Evolutionary conservation across 768 basidiomycete genomes (phyloP).

Genomic region (Polyporus arcularius): DNA sequence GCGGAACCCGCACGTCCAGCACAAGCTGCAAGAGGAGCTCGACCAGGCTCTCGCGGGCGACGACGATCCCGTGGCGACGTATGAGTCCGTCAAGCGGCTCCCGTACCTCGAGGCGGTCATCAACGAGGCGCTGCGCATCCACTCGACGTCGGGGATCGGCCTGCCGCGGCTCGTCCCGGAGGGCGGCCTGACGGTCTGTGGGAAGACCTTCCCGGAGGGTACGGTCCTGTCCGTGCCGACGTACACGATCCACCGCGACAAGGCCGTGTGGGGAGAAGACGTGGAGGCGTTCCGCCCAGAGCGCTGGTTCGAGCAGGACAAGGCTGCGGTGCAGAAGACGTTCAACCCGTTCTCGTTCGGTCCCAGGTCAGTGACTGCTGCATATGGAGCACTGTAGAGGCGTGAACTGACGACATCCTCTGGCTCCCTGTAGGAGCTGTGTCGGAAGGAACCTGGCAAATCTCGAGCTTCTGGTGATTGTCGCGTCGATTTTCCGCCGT

Average conservation of each 20-base stretch:
- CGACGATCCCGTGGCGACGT: constrained; percentile 63
- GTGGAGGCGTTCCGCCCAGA: constrained; percentile 76
- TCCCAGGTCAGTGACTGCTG: constrained; percentile 53
- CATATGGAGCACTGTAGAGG: not conserved
- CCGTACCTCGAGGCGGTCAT: constrained; percentile 87
- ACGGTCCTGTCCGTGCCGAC: constrained; percentile 78
- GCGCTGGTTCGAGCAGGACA: constrained; percentile 78
- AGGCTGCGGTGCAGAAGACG: constrained; percentile 59
- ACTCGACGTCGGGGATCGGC: constrained; percentile 83
- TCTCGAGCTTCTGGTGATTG: constrained; percentile 78
- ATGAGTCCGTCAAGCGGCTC: constrained; percentile 69
- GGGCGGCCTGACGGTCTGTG: constrained; percentile 65
- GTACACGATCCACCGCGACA: constrained; percentile 80
- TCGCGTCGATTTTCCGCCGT: constrained; percentile 76
- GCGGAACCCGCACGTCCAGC: constrained; percentile 60
- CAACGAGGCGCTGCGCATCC: constrained; percentile 81
- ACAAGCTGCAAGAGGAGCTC: constrained; percentile 76
- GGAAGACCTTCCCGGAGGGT: constrained; percentile 68
- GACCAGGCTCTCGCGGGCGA: constrained; percentile 58
- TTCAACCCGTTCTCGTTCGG: constrained; percentile 90
- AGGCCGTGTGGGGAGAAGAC: constrained; percentile 76
- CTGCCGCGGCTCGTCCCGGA: constrained; percentile 79
- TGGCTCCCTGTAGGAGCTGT: constrained; percentile 55
- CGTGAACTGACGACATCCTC: not conserved
- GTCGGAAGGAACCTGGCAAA: constrained; percentile 83